phyloP scores from a whole-genome alignment of 2,329 filamentous ascomycete genomes.

The Rachicladosporium sp. region DNA sequence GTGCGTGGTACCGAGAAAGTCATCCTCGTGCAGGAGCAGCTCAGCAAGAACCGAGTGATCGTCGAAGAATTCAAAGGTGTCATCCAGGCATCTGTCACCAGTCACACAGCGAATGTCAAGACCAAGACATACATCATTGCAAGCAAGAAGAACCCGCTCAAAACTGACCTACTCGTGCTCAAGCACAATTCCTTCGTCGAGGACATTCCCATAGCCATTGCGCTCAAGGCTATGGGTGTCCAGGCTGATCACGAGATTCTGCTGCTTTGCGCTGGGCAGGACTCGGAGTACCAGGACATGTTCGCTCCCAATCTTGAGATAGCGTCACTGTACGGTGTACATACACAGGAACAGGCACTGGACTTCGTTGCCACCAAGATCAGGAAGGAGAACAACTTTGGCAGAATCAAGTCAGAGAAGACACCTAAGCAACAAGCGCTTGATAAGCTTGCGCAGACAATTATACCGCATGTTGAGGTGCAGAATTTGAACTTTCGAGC shows the following conservation, averaged over 20 bases:
- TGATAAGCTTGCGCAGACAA: slow-evolving; percentile 81
- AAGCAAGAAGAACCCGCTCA: slow-evolving; percentile 36
- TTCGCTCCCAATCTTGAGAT: slow-evolving; percentile 95
- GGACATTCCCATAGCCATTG: slow-evolving; percentile 86
- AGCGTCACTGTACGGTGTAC: slow-evolving; percentile 68
- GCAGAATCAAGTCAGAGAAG: slow-evolving; percentile 36
- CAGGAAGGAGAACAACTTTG: slow-evolving; percentile 48
- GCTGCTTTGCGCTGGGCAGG: slow-evolving; percentile 75
- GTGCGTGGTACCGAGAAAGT: slow-evolving; percentile 97
- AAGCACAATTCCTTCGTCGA: slow-evolving; percentile 90
- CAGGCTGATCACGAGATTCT: slow-evolving; percentile 92
- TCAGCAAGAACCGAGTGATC: slow-evolving; percentile 98
- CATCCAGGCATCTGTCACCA: slow-evolving; percentile 90
- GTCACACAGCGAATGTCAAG: slow-evolving; percentile 94
- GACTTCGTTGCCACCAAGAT: slow-evolving; percentile 91
- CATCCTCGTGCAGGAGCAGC: slow-evolving; percentile 92
- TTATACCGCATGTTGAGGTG: slow-evolving; percentile 90
- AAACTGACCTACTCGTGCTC: slow-evolving; percentile 82
- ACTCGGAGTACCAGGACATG: slow-evolving; percentile 82
- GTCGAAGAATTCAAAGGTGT: slow-evolving; percentile 92
- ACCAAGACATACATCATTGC: slow-evolving; percentile 86
- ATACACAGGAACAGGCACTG: slow-evolving; percentile 87
- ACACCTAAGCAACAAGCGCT: slow-evolving; percentile 85
- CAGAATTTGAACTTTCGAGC: slow-evolving; percentile 85
- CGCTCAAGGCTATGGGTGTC: slow-evolving; percentile 85